A percentile compares a stretch with the other conserved stretches of the same genome.
These are phyloP conservation scores for Lactifluus hygrophoroides DNA, from an alignment of 768 basidiomycete species.

Conservation along the genomic window DNA sequence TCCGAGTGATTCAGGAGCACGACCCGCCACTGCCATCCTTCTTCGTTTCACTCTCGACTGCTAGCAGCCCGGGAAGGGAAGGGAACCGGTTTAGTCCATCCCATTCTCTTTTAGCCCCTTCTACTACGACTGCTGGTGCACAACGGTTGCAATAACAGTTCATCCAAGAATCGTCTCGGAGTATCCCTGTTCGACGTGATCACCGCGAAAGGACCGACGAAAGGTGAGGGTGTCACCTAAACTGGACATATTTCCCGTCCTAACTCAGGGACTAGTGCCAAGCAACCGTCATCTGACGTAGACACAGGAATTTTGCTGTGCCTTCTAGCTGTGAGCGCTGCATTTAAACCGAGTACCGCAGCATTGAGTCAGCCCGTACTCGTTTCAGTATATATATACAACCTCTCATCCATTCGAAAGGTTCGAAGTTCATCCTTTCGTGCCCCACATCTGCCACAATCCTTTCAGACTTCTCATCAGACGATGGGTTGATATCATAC, in stretches of 20 bases:
- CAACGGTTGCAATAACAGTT: neutral
- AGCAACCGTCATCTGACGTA: neutral
- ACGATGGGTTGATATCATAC: neutral
- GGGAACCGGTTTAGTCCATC: neutral
- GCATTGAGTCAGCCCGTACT: neutral
- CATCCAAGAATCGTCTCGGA: neutral
- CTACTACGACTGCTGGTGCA: neutral
- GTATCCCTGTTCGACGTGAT: neutral
- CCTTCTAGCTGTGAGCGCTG: neutral
- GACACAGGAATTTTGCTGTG: neutral
- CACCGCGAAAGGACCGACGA: neutral
- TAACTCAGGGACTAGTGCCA: neutral
- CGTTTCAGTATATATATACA: neutral
- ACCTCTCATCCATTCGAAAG: neutral
- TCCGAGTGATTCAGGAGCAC: neutral
- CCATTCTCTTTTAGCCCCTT: neutral
- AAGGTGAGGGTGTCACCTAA: neutral
- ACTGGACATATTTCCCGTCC: neutral
- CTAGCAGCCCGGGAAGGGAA: neutral
- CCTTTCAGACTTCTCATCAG: neutral
- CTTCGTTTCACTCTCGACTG: neutral
- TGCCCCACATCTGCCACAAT: neutral
- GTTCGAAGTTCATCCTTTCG: neutral
- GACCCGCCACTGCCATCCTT: neutral
- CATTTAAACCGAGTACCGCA: neutral